These are phyloP conservation scores for Scedosporium aurantiacum DNA, from an alignment of 2,329 filamentous ascomycete species.

Conservation along the genomic window DNA sequence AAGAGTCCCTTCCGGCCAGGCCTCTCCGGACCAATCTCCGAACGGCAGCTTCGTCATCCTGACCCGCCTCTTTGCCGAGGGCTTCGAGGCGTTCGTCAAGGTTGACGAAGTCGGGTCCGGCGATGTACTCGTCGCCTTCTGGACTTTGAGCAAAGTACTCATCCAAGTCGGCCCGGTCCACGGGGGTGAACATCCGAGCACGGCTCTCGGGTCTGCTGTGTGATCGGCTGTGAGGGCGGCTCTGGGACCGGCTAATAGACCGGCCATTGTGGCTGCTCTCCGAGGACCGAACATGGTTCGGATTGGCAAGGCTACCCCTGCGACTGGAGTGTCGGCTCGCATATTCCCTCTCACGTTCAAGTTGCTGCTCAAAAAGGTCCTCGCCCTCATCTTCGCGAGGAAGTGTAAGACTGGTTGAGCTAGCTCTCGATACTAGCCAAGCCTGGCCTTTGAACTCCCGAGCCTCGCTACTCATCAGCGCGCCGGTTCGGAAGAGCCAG, in stretches of 20 bases:
- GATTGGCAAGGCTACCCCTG: slow-evolving; percentile 31
- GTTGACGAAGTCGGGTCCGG: slow-evolving; percentile 52
- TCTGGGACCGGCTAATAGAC: slow-evolving; percentile 13
- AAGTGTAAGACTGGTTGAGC: slow-evolving; percentile 49
- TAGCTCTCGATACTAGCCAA: slow-evolving; percentile 56
- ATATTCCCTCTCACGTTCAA: slow-evolving; percentile 37
- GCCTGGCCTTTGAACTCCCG: slow-evolving; percentile 58
- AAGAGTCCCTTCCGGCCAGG: slow-evolving; percentile 40
- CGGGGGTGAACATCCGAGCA: not conserved
- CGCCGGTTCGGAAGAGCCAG: slow-evolving; percentile 55
- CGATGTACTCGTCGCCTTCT: slow-evolving; percentile 13
- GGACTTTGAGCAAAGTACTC: slow-evolving; percentile 2
- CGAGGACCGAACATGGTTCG: slow-evolving; percentile 22
- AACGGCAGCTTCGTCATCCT: slow-evolving; percentile 48
- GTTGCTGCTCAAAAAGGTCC: slow-evolving; percentile 35
- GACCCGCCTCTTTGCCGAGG: slow-evolving; percentile 36
- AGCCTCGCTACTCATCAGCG: slow-evolving; percentile 48
- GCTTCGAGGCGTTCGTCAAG: slow-evolving; percentile 48
- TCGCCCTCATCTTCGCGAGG: slow-evolving; percentile 41
- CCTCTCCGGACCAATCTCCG: slow-evolving; percentile 44
- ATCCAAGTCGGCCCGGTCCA: not conserved
- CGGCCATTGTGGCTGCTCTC: slow-evolving; percentile 13
- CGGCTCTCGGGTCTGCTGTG: slow-evolving; percentile 34
- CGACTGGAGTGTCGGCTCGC: slow-evolving; percentile 37
- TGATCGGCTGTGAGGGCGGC: slow-evolving; percentile 37